Percentiles rank a stretch among this genome's conserved stretches.
phyloP scores from a whole-genome alignment of 2,329 filamentous ascomycete genomes.

The Pyrenochaeta sp. region DNA sequence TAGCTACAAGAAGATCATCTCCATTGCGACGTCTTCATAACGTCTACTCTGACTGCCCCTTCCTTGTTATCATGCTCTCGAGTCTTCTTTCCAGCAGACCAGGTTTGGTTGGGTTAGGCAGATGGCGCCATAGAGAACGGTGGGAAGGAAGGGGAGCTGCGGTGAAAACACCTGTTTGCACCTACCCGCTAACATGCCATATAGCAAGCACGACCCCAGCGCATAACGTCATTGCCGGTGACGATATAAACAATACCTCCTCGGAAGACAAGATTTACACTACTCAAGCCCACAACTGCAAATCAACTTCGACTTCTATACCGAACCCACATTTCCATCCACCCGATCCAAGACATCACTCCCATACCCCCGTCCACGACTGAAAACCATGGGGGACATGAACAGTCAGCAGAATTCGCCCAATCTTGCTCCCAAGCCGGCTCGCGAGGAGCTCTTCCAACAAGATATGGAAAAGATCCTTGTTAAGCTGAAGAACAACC shows the following conservation, averaged over 20 bases:
- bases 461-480: conserved; percentile 10
- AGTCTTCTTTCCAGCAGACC: not conserved
- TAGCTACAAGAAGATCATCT: no score
- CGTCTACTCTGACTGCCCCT: no score
- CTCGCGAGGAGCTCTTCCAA: conserved; percentile 1
- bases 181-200: not conserved
- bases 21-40: no score
- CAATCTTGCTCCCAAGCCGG: not conserved
- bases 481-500: conserved; percentile 33
- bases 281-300: not conserved
- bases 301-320: no score
- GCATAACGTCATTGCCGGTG: not conserved
- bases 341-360: not conserved
- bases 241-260: not conserved
- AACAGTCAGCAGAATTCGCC: conserved; percentile 5
- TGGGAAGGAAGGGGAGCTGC: not conserved
- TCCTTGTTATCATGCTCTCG: no score
- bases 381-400: conserved; percentile 9
- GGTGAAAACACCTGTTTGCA: not conserved
- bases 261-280: not conserved
- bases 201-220: not conserved
- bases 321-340: not conserved
- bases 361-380: not conserved
- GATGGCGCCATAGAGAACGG: not conserved
- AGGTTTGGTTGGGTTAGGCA: not conserved